Conservation (phyloP, 768 basidiomycete species). For the Mrakia frigida region DNA sequence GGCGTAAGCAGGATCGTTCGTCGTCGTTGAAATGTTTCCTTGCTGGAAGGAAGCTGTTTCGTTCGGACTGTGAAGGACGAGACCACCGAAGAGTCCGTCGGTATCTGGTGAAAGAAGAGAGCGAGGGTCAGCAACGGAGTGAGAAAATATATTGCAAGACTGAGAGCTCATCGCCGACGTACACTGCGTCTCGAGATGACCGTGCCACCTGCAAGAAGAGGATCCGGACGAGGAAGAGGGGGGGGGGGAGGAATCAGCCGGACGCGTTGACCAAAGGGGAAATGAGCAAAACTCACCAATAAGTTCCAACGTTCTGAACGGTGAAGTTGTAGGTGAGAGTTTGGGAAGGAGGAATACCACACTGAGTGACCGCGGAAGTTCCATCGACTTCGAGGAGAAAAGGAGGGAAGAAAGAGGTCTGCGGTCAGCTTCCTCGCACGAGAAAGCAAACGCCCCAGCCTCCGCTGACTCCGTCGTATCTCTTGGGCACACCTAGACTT, state of each 20-base stretch:
- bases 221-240: neutral
- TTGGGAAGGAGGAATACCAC: slow-evolving; percentile 54
- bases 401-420: too few species aligned
- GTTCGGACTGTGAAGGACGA: slow-evolving; percentile 33
- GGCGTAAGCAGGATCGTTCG: neutral
- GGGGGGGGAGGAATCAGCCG: neutral
- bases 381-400: slow-evolving; percentile 45
- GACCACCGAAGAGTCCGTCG: slow-evolving; percentile 32
- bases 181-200: slow-evolving; percentile 20
- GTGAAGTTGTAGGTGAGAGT: slow-evolving; percentile 50
- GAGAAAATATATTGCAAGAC: too few species aligned
- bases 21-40: neutral
- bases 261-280: neutral
- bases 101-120: neutral
- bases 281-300: neutral
- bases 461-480: too few species aligned
- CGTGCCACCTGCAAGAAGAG: slow-evolving; percentile 18
- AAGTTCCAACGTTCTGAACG: slow-evolving; percentile 40
- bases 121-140: too few species aligned
- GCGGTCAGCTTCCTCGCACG: too few species aligned
- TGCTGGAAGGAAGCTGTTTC: slow-evolving; percentile 11
- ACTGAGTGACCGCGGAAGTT: slow-evolving; percentile 51
- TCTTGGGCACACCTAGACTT: too few species aligned
- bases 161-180: too few species aligned
- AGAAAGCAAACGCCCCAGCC: too few species aligned